Evolutionary conservation across 106 monocot species (phyloP).

Genomic region (Platanthera guangdongensis): DNA sequence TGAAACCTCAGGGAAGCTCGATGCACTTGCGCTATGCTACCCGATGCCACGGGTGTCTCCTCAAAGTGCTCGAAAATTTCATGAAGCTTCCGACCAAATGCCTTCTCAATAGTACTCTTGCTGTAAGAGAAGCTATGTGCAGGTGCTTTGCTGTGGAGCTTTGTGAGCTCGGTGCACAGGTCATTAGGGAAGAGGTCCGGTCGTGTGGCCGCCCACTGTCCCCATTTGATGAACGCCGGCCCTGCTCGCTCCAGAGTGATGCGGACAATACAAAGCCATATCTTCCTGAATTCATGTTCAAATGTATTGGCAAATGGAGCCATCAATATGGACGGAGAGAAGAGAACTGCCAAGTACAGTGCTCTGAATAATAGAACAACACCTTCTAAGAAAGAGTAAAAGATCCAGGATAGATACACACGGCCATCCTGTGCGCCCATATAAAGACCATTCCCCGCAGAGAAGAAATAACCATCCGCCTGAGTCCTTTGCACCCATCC

Average conservation of each 20-base stretch:
- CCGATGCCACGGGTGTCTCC: conserved; percentile 57
- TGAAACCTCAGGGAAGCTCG: conserved; percentile 43
- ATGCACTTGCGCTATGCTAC: conserved; percentile 67
- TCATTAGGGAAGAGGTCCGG: conserved; percentile 64
- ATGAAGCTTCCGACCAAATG: conserved; percentile 39
- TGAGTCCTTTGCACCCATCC: conserved; percentile 20
- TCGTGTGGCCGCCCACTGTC: conserved; percentile 73
- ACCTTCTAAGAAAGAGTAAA: conserved; percentile 28
- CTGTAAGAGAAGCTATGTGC: conserved; percentile 44
- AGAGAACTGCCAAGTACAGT: conserved; percentile 39
- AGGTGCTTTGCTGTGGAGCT: conserved; percentile 56
- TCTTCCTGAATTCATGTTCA: conserved; percentile 33
- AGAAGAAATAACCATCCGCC: conserved; percentile 34
- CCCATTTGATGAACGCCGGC: conserved; percentile 79
- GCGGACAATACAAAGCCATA: conserved; percentile 44
- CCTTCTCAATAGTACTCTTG: conserved; percentile 47
- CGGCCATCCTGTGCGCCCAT: conserved; percentile 24
- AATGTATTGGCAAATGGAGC: conserved; percentile 43
- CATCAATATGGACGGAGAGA: conserved; percentile 36
- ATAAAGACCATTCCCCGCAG: conserved; percentile 22
- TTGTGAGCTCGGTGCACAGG: conserved; percentile 43
- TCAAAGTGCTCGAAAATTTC: conserved; percentile 69
- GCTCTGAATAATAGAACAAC: conserved; percentile 33
- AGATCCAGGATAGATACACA: conserved; percentile 17
- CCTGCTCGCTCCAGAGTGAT: conserved; percentile 49